Conservation (phyloP, 2,329 filamentous ascomycete genomes). For the Scytalidium sp. region DNA sequence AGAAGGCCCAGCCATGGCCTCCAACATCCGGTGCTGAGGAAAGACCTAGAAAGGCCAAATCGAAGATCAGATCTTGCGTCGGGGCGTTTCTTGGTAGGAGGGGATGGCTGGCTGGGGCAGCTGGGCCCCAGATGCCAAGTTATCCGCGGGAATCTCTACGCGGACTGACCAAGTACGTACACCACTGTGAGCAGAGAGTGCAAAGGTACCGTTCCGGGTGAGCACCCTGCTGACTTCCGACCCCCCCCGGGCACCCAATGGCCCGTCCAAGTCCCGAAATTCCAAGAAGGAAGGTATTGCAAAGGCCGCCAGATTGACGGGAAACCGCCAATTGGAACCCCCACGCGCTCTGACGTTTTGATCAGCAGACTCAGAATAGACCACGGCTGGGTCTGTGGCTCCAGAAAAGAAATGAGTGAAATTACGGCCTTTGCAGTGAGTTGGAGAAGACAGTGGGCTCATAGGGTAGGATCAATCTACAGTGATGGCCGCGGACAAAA, state of each 20-base stretch:
- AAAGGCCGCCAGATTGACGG: too few relatives aligned
- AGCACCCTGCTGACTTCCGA: background rate
- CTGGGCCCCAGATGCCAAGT: too few relatives aligned
- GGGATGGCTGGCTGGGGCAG: too few relatives aligned
- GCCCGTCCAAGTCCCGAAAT: background rate
- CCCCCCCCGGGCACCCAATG: background rate
- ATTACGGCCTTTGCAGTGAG: too few relatives aligned
- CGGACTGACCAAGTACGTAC: constrained; percentile 13
- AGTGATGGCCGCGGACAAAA: background rate
- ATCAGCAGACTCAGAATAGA: background rate
- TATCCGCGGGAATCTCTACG: background rate
- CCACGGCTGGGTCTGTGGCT: background rate
- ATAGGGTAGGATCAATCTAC: too few relatives aligned
- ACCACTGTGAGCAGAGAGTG: too few relatives aligned
- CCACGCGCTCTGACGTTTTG: background rate
- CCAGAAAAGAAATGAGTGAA: too few relatives aligned
- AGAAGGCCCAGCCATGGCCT: too few relatives aligned
- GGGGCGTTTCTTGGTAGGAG: background rate
- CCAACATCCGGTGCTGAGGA: background rate
- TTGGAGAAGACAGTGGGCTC: too few relatives aligned
- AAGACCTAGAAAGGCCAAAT: background rate
- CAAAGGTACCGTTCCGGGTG: too few relatives aligned
- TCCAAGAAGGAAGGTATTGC: background rate
- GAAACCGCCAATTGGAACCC: too few relatives aligned
- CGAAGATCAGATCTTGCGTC: background rate